Evolutionary conservation across 345 rosid species (phyloP), one percentile per base, ranked within the genome.

Genomic region (Crucihimalaya himalaica): DNA sequence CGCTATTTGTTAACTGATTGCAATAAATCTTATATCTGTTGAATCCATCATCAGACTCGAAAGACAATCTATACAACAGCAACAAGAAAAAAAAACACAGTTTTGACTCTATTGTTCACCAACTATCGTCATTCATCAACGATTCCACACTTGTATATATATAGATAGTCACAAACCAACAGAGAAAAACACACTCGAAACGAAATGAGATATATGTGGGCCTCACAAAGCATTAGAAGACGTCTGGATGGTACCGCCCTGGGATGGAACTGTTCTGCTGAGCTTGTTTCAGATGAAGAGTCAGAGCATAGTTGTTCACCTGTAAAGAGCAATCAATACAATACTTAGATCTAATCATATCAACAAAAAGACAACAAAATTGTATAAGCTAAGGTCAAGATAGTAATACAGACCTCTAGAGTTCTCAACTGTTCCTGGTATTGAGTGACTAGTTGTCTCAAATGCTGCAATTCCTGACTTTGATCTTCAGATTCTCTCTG

Each of bases 401-500:
- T n/a, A 43, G 4, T n/a, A 48, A 51, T 64, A 64, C 70, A 77
- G 18, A 90, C 97, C 96, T 91, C 96, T 34, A 91, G 78, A 28
- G 93, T 84, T 80, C 92, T 87, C 83, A 91, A 10, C 66, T 91
- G 97, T 32, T 91, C 93, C 82, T 89, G 96, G 82, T 87, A 89
- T 68, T 86, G 96, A 63, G 90, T 57, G 13, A 87, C 85, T 66
- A 91, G 63, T 72, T 91, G 93, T 81, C 86, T 86, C 80, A 91
- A 69, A 66, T 84, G 88, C 83, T 89, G 89, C 79, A 91, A 60
- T 65, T 91, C 96, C 72, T 86, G 86, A 66, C 74, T 81, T 72
- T 77, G 85, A 66, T 84, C 84, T 57, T 85, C 93, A 27, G 57
- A 67, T 63, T 86, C 97, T 65, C 69, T 91, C 72, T 86, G 96